phyloP scores from a whole-genome alignment of 2,329 filamentous ascomycete genomes.

The Nigrospora oryzae region DNA sequence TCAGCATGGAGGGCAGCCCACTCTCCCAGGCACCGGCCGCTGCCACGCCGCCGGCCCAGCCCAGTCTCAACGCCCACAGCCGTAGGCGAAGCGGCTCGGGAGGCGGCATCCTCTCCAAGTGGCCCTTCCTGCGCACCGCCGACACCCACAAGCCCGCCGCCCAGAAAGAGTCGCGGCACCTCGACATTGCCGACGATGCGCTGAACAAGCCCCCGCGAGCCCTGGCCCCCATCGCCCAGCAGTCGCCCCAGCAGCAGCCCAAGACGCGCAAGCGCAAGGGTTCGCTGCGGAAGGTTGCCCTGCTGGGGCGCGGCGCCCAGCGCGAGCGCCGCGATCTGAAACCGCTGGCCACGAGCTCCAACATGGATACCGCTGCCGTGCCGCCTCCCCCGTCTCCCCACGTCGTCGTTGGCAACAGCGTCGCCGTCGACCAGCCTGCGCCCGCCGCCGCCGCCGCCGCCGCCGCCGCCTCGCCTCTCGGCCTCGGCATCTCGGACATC shows the following conservation, averaged over 20 bases:
- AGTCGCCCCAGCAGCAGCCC: conserved; percentile 26
- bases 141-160: conserved; percentile 13
- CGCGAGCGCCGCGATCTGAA: conserved; percentile 48
- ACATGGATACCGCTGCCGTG: conserved; percentile 24
- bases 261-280: conserved; percentile 66
- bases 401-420: background rate
- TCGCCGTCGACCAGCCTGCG: conserved; percentile 7
- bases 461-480: conserved; percentile 17
- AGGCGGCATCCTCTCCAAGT: conserved; percentile 57
- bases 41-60: background rate
- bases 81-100: conserved; percentile 48
- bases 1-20: conserved; percentile 17
- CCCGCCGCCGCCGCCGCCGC: conserved; percentile 9
- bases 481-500: conserved; percentile 37
- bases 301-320: conserved; percentile 66
- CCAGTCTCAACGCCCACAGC: conserved; percentile 12
- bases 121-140: conserved; percentile 56
- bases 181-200: conserved; percentile 12
- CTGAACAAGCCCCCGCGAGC: conserved; percentile 16
- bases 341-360: conserved; percentile 26
- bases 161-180: conserved; percentile 15
- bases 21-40: conserved; percentile 13
- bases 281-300: conserved; percentile 78
- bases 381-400: conserved; percentile 7
- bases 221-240: conserved; percentile 23